Evolutionary conservation across 805 yeast genomes (phyloP).

Genomic region (Teunomyces pallodes): DNA sequence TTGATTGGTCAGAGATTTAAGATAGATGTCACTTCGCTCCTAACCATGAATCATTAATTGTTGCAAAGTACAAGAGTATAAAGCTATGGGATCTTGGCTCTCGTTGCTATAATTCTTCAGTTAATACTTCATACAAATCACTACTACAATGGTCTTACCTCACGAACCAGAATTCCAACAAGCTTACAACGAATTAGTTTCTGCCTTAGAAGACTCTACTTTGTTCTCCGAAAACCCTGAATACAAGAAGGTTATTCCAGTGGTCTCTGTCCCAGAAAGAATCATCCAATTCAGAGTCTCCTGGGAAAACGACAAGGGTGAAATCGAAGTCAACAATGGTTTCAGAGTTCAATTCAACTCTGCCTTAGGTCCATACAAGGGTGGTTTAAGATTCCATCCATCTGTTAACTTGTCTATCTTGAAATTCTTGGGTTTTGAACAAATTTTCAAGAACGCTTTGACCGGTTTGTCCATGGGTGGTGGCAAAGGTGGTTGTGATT

Average conservation of each 20-base stretch:
- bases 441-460: slow-evolving; percentile 95
- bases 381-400: slow-evolving; percentile 98
- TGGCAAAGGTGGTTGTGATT: slow-evolving; percentile 99
- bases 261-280: slow-evolving; percentile 94
- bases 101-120: background rate
- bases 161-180: slow-evolving; percentile 98
- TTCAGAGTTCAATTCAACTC: slow-evolving; percentile 98
- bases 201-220: slow-evolving; percentile 88
- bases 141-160: slow-evolving; percentile 64
- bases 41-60: background rate
- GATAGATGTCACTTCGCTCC: background rate
- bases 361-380: slow-evolving; percentile 98
- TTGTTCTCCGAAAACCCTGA: slow-evolving; percentile 86
- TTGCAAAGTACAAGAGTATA: background rate
- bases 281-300: slow-evolving; percentile 94
- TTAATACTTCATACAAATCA: background rate
- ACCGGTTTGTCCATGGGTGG: slow-evolving; percentile 99
- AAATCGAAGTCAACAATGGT: slow-evolving; percentile 91
- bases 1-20: slow-evolving; percentile 4
- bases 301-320: slow-evolving; percentile 96
- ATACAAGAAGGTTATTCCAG: slow-evolving; percentile 82
- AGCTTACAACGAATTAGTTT: slow-evolving; percentile 91
- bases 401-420: slow-evolving; percentile 91
- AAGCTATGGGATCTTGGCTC: slow-evolving; percentile 1
- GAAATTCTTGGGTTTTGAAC: slow-evolving; percentile 97